Percentiles rank a stretch among this genome's conserved stretches.
phyloP scores from a whole-genome alignment of 2,329 filamentous ascomycete species.

The Trichoderma atrobrunneum region DNA sequence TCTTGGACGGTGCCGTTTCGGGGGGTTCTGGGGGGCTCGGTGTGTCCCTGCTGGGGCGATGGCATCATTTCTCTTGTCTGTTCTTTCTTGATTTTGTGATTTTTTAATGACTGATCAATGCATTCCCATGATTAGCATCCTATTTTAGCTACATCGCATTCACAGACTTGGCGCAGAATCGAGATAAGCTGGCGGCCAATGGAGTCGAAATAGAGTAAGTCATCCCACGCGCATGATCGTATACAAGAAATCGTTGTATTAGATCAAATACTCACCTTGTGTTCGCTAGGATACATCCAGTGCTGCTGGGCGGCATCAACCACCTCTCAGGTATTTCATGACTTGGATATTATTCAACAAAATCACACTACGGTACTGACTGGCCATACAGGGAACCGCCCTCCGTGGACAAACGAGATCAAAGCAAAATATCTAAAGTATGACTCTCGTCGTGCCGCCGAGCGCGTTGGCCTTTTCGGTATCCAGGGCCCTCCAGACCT shows the following conservation, averaged over 20 bases:
- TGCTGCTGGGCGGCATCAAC: slow-evolving; percentile 69
- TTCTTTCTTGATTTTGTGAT: not conserved
- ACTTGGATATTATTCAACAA: not conserved
- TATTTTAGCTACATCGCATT: slow-evolving; percentile 58
- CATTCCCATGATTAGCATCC: slow-evolving; percentile 51
- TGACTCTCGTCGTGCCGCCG: slow-evolving; percentile 42
- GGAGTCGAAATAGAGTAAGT: slow-evolving; percentile 64
- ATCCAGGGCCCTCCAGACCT: slow-evolving; percentile 43
- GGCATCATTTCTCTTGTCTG: not conserved
- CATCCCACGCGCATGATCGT: not conserved
- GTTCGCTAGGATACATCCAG: slow-evolving; percentile 59
- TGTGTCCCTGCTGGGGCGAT: not conserved
- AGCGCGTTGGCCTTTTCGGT: slow-evolving; percentile 37
- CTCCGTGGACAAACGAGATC: slow-evolving; percentile 67
- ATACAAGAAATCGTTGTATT: not conserved
- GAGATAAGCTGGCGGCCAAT: slow-evolving; percentile 53
- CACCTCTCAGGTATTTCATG: slow-evolving; percentile 48
- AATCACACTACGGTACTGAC: not conserved
- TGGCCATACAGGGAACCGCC: slow-evolving; percentile 59
- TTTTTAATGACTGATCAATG: not conserved
- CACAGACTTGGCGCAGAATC: slow-evolving; percentile 56
- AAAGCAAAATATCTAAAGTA: slow-evolving; percentile 58
- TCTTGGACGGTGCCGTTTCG: not conserved
- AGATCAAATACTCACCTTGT: not conserved
- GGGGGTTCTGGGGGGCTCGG: not conserved